Percentiles rank a stretch among this genome's conserved stretches.
Conservation (phyloP, 2,329 filamentous ascomycete species). For the Colletotrichum graminicola region DNA sequence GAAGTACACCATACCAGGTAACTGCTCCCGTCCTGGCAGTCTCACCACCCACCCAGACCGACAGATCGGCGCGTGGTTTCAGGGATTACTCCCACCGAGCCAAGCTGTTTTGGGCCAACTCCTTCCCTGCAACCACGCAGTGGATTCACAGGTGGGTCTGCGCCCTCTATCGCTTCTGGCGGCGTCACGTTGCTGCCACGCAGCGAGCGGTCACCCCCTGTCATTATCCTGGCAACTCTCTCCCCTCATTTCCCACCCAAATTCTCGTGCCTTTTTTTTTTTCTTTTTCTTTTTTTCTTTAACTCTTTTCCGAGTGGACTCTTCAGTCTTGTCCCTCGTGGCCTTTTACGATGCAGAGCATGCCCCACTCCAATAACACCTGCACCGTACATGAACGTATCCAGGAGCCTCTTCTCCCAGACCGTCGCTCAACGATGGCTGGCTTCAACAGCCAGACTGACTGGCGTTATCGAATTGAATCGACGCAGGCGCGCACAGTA, state of each 20-base stretch:
- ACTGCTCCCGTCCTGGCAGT: constrained; percentile 19
- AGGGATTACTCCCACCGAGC: constrained; percentile 40
- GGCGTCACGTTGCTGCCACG: constrained; percentile 43
- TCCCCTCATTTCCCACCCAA: constrained; percentile 25
- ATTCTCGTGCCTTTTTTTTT: constrained; percentile 9
- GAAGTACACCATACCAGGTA: neutral
- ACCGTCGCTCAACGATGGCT: neutral
- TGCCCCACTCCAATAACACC: neutral
- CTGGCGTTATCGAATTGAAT: neutral
- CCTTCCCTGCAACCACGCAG: constrained; percentile 44
- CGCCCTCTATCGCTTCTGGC: constrained; percentile 17
- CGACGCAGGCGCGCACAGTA: neutral
- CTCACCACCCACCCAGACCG: constrained; percentile 34
- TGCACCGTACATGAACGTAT: neutral
- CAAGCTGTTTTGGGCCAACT: constrained; percentile 37
- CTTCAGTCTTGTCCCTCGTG: neutral
- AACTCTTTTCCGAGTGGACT: neutral
- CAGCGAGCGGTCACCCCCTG: constrained; percentile 26
- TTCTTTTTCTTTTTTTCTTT: neutral
- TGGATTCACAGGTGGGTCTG: constrained; percentile 22
- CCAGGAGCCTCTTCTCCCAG: neutral
- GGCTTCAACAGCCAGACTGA: neutral
- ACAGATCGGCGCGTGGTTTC: constrained; percentile 44
- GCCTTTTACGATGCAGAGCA: neutral
- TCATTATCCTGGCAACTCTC: constrained; percentile 15